These are phyloP conservation scores for Candida smagusa DNA, from an alignment of 1,139 yeast genomes.

Conservation along the genomic window DNA sequence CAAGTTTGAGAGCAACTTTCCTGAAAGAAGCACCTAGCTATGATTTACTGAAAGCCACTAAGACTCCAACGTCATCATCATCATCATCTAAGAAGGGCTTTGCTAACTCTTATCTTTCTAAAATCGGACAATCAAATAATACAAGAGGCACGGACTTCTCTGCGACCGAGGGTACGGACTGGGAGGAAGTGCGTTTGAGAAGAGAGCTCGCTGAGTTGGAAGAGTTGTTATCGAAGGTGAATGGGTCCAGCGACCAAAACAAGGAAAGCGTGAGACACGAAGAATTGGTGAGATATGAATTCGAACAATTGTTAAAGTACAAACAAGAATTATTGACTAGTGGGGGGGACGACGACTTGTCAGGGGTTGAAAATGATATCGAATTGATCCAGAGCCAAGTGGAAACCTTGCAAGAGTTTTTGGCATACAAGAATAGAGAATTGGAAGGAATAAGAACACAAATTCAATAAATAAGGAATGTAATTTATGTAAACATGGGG, in stretches of 20 bases:
- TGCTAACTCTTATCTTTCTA: constrained; percentile 39
- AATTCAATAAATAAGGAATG: not conserved
- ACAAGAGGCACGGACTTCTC: constrained; percentile 74
- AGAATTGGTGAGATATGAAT: constrained; percentile 58
- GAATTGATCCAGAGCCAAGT: constrained; percentile 66
- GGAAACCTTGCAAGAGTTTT: constrained; percentile 55
- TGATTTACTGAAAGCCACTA: constrained; percentile 45
- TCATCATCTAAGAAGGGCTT: constrained; percentile 25
- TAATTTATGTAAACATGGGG: not conserved
- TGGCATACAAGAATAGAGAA: constrained; percentile 49
- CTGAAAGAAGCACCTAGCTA: constrained; percentile 82
- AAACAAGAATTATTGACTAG: constrained; percentile 28
- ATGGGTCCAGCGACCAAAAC: constrained; percentile 37
- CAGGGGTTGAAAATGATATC: constrained; percentile 53
- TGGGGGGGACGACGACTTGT: constrained; percentile 25
- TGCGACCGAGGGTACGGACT: constrained; percentile 67
- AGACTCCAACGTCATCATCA: constrained; percentile 33
- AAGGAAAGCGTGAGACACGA: constrained; percentile 18
- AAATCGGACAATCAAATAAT: constrained; percentile 43
- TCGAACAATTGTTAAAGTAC: constrained; percentile 76
- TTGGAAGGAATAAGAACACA: constrained; percentile 38
- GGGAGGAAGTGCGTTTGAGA: constrained; percentile 87
- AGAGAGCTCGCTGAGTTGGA: constrained; percentile 77
- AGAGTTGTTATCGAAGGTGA: constrained; percentile 55
- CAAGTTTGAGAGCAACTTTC: constrained; percentile 85